phyloP scores from a whole-genome alignment of 345 rosid genomes.

The Populus ilicifolia region DNA sequence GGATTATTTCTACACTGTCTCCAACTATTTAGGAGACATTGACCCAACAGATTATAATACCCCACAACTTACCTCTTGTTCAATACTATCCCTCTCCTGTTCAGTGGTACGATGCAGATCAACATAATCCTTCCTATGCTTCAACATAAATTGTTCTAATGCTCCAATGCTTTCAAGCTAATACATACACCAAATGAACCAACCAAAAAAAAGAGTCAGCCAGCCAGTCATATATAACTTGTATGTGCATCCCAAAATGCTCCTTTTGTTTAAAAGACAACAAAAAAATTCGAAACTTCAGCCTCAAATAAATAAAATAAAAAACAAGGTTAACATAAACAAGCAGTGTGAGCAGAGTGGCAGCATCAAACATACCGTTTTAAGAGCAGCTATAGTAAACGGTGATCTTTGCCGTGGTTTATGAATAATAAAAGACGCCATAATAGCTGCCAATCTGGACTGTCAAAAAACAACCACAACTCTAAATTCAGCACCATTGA shows the following conservation, averaged over 20 bases:
- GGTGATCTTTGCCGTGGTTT: slow-evolving; percentile 58
- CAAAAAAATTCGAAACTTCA: not conserved
- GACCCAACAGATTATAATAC: not conserved
- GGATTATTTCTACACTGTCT: not conserved
- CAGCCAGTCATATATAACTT: not conserved
- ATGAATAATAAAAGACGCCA: slow-evolving; percentile 86
- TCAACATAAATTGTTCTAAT: slow-evolving; percentile 65
- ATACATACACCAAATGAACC: not conserved
- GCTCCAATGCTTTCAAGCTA: slow-evolving; percentile 74
- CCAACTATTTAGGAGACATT: not conserved
- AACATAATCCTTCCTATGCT: slow-evolving; percentile 81
- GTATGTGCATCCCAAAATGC: not conserved
- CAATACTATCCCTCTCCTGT: slow-evolving; percentile 86
- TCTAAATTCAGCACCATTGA: not conserved
- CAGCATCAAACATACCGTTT: slow-evolving; percentile 46
- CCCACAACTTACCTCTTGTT: slow-evolving; percentile 66
- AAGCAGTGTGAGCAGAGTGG: not conserved
- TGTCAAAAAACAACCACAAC: slow-evolving; percentile 14
- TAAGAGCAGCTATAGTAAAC: slow-evolving; percentile 60
- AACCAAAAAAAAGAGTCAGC: not conserved
- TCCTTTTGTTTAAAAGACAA: not conserved
- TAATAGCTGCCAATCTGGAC: slow-evolving; percentile 67
- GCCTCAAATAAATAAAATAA: not conserved
- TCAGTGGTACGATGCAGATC: slow-evolving; percentile 78
- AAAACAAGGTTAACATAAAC: not conserved